Conservation (phyloP, 1,284 basidiomycete genomes). For the Salmacisia buchloeana region DNA sequence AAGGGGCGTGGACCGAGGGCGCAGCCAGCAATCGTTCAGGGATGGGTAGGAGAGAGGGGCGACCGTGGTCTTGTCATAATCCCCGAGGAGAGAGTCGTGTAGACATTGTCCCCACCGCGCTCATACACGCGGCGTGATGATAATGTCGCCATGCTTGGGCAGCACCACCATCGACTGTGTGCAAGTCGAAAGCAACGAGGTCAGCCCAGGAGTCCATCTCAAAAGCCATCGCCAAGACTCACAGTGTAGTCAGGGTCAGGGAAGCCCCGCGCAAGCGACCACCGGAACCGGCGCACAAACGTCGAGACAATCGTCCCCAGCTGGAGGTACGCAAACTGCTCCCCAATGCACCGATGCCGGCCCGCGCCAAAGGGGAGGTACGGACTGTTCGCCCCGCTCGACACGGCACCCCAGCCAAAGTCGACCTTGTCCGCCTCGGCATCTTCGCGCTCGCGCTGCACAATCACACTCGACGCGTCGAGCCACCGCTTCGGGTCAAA, state of each 20-base stretch:
- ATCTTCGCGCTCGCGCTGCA: slow-evolving; percentile 67
- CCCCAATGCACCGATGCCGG: slow-evolving; percentile 85
- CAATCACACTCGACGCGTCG: slow-evolving; percentile 52
- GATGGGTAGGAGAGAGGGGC: too few relatives aligned
- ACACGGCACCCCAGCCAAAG: slow-evolving; percentile 77
- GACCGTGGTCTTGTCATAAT: too few relatives aligned
- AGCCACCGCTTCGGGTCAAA: slow-evolving; percentile 85
- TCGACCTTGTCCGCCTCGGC: slow-evolving; percentile 80
- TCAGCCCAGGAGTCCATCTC: neutral
- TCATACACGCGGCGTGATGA: slow-evolving; percentile 23
- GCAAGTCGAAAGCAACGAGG: neutral
- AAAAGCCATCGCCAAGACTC: slow-evolving; percentile 8
- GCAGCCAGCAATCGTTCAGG: too few relatives aligned
- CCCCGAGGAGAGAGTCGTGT: too few relatives aligned
- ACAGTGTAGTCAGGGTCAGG: slow-evolving; percentile 76
- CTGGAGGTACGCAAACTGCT: slow-evolving; percentile 95
- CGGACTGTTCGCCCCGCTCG: slow-evolving; percentile 54
- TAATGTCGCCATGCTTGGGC: slow-evolving; percentile 57
- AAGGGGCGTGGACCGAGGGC: too few relatives aligned
- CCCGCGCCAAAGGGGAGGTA: slow-evolving; percentile 95
- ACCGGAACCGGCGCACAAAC: slow-evolving; percentile 69
- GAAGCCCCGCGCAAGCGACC: slow-evolving; percentile 62
- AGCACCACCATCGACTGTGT: slow-evolving; percentile 66
- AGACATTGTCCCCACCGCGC: too few relatives aligned
- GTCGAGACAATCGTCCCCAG: slow-evolving; percentile 76